phyloP scores from a whole-genome alignment of 164 flowering plant species.

The Aristolochia californica region DNA sequence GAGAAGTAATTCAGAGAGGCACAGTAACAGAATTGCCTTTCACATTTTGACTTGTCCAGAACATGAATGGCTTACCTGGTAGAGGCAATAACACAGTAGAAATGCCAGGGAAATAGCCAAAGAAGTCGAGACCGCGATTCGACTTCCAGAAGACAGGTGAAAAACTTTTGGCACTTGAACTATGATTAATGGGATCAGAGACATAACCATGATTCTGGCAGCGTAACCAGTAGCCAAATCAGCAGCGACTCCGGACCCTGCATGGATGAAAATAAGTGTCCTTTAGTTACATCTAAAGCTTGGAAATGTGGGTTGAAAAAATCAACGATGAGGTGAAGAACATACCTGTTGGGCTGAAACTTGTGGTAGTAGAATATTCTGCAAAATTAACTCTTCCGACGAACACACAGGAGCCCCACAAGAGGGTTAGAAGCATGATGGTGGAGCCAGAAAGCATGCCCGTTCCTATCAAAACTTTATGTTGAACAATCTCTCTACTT shows the following conservation, averaged over 20 bases:
- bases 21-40: too few species aligned
- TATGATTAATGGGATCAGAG: conserved; percentile 75
- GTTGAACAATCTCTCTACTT: conserved; percentile 58
- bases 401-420: conserved; percentile 86
- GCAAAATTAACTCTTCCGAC: conserved; percentile 75
- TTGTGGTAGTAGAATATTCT: conserved; percentile 27
- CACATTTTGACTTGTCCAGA: too few species aligned
- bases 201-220: conserved; percentile 75
- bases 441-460: conserved; percentile 98
- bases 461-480: conserved; percentile 92
- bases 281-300: too few species aligned
- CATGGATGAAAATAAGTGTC: too few species aligned
- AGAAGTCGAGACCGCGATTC: conserved; percentile 46
- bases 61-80: conserved; percentile 49
- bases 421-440: conserved; percentile 74
- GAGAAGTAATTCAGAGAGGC: too few species aligned
- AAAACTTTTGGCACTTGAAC: conserved; percentile 67
- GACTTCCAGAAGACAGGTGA: conserved; percentile 48
- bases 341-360: conserved; percentile 43
- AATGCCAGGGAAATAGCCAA: conserved; percentile 48
- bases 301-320: too few species aligned
- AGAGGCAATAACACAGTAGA: conserved; percentile 64
- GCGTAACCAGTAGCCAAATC: conserved; percentile 76
- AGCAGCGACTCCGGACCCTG: conserved; percentile 72
- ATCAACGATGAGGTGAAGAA: too few species aligned